Percentiles rank a stretch among this genome's conserved stretches.
Conservation (phyloP, 2,329 filamentous ascomycete species). For the Diaporthe longicolla region DNA sequence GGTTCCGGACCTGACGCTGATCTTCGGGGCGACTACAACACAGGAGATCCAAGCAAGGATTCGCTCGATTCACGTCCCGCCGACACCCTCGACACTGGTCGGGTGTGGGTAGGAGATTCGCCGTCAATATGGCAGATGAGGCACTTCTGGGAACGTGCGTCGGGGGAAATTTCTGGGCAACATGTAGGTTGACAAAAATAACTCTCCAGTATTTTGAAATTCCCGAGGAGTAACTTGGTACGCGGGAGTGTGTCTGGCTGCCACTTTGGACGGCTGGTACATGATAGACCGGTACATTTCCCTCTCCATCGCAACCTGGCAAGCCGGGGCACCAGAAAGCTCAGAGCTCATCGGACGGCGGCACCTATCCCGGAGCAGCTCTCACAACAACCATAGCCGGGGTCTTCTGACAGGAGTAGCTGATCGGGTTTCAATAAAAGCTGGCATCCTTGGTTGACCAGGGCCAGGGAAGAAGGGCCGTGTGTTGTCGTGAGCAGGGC, state of each 20-base stretch:
- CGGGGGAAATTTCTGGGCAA: slow-evolving; percentile 22
- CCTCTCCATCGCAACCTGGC: slow-evolving; percentile 29
- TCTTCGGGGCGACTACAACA: slow-evolving; percentile 38
- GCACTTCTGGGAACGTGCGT: slow-evolving; percentile 35
- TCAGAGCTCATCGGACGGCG: slow-evolving; percentile 31
- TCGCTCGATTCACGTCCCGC: slow-evolving; percentile 32
- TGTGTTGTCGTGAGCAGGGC: slow-evolving; percentile 23
- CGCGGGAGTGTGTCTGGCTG: not conserved
- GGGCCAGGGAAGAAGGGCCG: slow-evolving; percentile 29
- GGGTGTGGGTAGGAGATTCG: slow-evolving; percentile 32
- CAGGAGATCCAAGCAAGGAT: slow-evolving; percentile 41
- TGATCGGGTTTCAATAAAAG: slow-evolving; percentile 42
- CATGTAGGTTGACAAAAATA: slow-evolving; percentile 31
- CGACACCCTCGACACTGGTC: slow-evolving; percentile 34
- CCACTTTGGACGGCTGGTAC: slow-evolving; percentile 24
- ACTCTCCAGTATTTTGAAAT: slow-evolving; percentile 25
- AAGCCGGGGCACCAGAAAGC: not conserved
- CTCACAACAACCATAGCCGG: slow-evolving; percentile 10
- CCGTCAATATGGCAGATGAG: slow-evolving; percentile 30
- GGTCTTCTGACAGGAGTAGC: slow-evolving; percentile 37
- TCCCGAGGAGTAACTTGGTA: slow-evolving; percentile 32
- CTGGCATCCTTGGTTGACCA: slow-evolving; percentile 35
- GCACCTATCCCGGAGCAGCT: slow-evolving; percentile 39
- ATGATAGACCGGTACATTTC: slow-evolving; percentile 19
- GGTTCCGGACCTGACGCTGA: slow-evolving; percentile 34